Evolutionary conservation across 345 rosid genomes (phyloP), one percentile per base, ranked within the genome.

Genomic region (Citrus trifoliata): DNA sequence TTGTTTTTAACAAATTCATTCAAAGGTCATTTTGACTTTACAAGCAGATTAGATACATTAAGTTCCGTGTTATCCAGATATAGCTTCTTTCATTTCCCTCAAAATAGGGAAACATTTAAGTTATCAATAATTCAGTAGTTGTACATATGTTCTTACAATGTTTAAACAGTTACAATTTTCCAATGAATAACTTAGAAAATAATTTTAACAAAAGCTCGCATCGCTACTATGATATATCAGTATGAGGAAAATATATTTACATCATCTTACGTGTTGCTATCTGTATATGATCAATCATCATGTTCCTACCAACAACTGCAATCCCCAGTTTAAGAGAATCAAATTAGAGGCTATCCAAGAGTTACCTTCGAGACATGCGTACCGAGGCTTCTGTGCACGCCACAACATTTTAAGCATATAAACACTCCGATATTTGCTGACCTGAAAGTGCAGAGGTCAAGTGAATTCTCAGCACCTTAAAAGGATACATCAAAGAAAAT

Each of bases 391-490:
- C 98, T 91, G 85, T 96, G 99, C 70, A 93, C 97, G 68, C 98
- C 95, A 56, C 98, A 93, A 78, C 99, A 96, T 88, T 96, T 96
- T 85, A 96, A 86, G 89, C 99, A 96, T 78, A 96, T 79, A 80
- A 96, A 96, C 68, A 96, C 99, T 78, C 99, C 99, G 67, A 96
- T 94, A 81, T 96, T 96, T 67, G 94, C 94, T 40, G 99, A 96
- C 88, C 99, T 96, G 97, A 71, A 89, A 72, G 77, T 55, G 76
- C 78, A 80, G 70, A 59, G 62, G 25, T 56, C 74, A 83, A 79
- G 51, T 58, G 59, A 67, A 66, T 71, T 59, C 70, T 62, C 33
- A 42, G 24, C 22, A 33, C 55, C 53, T 71, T 64, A 46, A 22
- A 28, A 60, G 21, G 53, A 58, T 55, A 21, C 19, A 28, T 13